Percentiles rank a stretch among this genome's conserved stretches.
phyloP scores from a whole-genome alignment of 1,284 basidiomycete species.

The Moesziomyces antarcticus region DNA sequence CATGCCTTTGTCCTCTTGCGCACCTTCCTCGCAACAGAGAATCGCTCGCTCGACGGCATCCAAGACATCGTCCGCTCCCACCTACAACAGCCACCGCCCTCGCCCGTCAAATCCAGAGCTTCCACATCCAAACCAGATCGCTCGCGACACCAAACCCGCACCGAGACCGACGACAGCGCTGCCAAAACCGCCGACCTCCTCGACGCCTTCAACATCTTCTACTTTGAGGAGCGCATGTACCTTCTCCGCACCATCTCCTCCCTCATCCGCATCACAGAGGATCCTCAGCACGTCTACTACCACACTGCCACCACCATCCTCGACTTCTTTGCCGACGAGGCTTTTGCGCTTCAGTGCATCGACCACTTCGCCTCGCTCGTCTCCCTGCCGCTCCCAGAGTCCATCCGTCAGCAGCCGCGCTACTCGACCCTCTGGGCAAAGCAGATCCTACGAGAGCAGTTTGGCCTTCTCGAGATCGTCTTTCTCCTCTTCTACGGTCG shows the following conservation, averaged over 20 bases:
- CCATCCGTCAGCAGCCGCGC: slow-evolving; percentile 73
- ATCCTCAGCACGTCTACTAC: slow-evolving; percentile 73
- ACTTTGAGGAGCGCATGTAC: slow-evolving; percentile 80
- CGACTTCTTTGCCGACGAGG: slow-evolving; percentile 74
- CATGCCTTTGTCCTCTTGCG: slow-evolving; percentile 78
- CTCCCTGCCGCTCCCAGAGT: slow-evolving; percentile 70
- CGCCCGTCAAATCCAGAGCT: slow-evolving; percentile 15
- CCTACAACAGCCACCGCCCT: slow-evolving; percentile 14
- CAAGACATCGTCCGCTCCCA: slow-evolving; percentile 16
- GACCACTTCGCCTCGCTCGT: slow-evolving; percentile 72
- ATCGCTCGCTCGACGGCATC: slow-evolving; percentile 70
- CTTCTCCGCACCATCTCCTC: slow-evolving; percentile 71
- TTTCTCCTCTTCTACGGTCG: slow-evolving; percentile 88
- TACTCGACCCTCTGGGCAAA: slow-evolving; percentile 80
- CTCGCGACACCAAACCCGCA: slow-evolving; percentile 3
- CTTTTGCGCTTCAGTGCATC: slow-evolving; percentile 74
- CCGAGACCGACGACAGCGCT: slow-evolving; percentile 6
- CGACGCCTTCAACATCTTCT: slow-evolving; percentile 80
- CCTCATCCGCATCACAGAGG: slow-evolving; percentile 74
- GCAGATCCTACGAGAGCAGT: slow-evolving; percentile 81
- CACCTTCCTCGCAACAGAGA: slow-evolving; percentile 82
- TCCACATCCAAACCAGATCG: slow-evolving; percentile 4
- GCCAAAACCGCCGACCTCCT: slow-evolving; percentile 70
- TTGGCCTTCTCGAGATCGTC: slow-evolving; percentile 81
- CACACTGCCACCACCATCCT: slow-evolving; percentile 73